Percentiles rank a stretch among this genome's conserved stretches.
phyloP scores from a whole-genome alignment of 225 moss, liverwort and hornwort genomes.

The Physcomitrellopsis africana region DNA sequence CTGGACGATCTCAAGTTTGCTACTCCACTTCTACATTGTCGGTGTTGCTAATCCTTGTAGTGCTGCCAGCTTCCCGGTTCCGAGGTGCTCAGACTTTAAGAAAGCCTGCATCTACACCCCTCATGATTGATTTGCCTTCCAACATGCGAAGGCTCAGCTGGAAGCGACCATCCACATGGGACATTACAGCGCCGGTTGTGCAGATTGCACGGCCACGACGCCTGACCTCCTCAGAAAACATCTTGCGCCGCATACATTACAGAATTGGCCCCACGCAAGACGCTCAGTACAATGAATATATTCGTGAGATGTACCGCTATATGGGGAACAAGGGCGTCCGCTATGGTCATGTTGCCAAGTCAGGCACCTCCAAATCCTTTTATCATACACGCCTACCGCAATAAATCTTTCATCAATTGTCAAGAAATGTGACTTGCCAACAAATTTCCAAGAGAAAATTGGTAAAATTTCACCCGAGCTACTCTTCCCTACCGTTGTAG shows the following conservation, averaged over 20 bases:
- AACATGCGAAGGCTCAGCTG: neutral
- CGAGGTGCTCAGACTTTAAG: neutral
- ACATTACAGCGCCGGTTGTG: constrained; percentile 27
- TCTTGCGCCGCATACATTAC: constrained; percentile 26
- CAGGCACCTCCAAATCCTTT: constrained; percentile 34
- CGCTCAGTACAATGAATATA: constrained; percentile 35
- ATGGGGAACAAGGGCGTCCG: constrained; percentile 35
- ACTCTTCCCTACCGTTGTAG: too few relatives aligned
- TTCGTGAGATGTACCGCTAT: constrained; percentile 33
- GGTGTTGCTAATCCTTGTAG: too few relatives aligned
- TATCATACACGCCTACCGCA: constrained; percentile 1
- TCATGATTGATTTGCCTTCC: neutral
- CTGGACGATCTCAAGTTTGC: neutral
- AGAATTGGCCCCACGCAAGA: constrained; percentile 35
- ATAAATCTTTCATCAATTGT: constrained; percentile 26
- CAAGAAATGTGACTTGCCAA: constrained; percentile 2
- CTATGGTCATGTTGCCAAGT: constrained; percentile 27
- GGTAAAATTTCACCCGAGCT: too few relatives aligned
- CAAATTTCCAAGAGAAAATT: too few relatives aligned
- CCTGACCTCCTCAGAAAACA: constrained; percentile 28
- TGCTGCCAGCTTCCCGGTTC: neutral
- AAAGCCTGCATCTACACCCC: neutral
- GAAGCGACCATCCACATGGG: constrained; percentile 36
- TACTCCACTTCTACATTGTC: too few relatives aligned
- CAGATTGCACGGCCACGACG: constrained; percentile 13